Evolutionary conservation across 495 filamentous ascomycete species (phyloP).

Genomic region (Cercophora scortea): DNA sequence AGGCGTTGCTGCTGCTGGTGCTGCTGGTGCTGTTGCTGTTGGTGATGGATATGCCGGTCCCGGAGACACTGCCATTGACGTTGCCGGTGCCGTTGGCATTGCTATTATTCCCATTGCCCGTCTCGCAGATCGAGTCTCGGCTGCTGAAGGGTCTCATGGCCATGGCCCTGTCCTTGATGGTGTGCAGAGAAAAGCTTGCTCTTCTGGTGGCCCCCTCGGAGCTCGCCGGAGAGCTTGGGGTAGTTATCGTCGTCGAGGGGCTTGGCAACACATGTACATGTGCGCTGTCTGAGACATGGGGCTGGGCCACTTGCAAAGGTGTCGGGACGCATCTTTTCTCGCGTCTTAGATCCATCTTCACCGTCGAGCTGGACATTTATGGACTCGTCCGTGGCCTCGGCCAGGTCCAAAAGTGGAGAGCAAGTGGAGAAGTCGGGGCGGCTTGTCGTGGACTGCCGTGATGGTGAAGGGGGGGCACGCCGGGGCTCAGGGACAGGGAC

Average conservation of each 20-base stretch:
- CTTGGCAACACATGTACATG: neutral
- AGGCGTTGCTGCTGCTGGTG: neutral
- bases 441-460: neutral
- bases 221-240: slow-evolving; percentile 17
- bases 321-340: neutral
- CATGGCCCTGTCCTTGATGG: slow-evolving; percentile 13
- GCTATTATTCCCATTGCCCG: neutral
- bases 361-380: neutral
- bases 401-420: neutral
- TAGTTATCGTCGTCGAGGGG: neutral
- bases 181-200: slow-evolving; percentile 17
- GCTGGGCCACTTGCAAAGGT: slow-evolving; percentile 10
- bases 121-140: slow-evolving; percentile 4
- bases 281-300: slow-evolving; percentile 4
- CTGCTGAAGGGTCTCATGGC: slow-evolving; percentile 16
- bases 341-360: slow-evolving; percentile 7
- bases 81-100: too few species aligned
- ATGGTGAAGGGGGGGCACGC: too few species aligned
- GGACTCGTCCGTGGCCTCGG: neutral
- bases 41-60: too few species aligned
- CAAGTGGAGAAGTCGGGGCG: neutral
- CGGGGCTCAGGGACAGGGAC: too few species aligned
- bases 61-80: too few species aligned
- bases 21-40: slow-evolving; percentile 2
- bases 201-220: slow-evolving; percentile 10